Base-by-base conservation (phyloP, 2,329 filamentous ascomycete species). In the Corinectria fuckeliana region DNA sequence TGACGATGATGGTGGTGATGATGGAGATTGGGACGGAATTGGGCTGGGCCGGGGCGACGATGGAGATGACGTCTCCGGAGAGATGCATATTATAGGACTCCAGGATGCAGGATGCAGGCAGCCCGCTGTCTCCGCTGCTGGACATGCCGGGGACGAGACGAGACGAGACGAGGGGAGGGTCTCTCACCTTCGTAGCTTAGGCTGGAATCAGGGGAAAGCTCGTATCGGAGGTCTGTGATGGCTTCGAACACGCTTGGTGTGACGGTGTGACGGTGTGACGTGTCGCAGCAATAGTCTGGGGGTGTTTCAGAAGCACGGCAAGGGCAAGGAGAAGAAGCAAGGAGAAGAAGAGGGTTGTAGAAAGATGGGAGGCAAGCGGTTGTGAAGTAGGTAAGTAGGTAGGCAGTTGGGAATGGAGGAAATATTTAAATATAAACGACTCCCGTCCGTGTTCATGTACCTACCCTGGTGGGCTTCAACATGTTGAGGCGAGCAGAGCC, bases 401-500 rank as follows among this genome's bases (percentile, higher is more conserved):
- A n/a, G 3, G 6, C 16, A 6, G 23, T 23, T 28, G 41, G 41
- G 41, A 28, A 45, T 45, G 25, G 41, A n/a, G 23, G 28, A 21
- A 28, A n/a, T n/a, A n/a, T n/a, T 45, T 45, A 18, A 34, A 16
- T 16, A 28, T 45, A 23, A 23, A 28, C 28, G 42, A 11, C 42
- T 25, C 10, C 26, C 42, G 23, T 28, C 26, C 42, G 23, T 28
- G 25, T 45, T 10, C 23, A 16, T 20, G 32, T 8, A 20, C 32
- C 32, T 8, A 20, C 32, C 32, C 32, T 36, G n/a, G 32, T 8
- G 16, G 10, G 8, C 20, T 26, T 28, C 13, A 28, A 42, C 26
- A 38, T 32, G 42, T 42, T 52, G 48, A 58, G 41, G 39, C n/a
- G n/a, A n/a, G n/a, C 47, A 45, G 20, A 57, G 25, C 36, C 53